Evolutionary conservation across 106 monocot species (phyloP), one percentile per base, ranked within the genome.

Genomic region (Platanthera guangdongensis): DNA sequence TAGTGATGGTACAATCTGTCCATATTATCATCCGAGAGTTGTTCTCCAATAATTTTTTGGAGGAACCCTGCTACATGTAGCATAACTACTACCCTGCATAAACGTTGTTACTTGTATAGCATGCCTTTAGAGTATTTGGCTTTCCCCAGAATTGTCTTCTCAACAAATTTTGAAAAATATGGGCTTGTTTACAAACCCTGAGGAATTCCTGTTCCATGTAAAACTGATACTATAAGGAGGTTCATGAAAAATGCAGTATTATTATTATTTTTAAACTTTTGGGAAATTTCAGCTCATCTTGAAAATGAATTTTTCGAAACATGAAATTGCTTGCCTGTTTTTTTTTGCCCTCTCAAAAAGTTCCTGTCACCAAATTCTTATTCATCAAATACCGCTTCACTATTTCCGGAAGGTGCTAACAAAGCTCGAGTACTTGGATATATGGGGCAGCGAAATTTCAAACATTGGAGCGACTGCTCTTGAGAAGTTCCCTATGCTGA

Each of bases 401-500:
- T 72, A 6, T 82, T 28, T 88, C 10, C 21, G 81, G 39, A 50
- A 92, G 97, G 81, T 78, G 48, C 75, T 97, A 77, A 89, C 86
- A 81, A 74, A 76, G 47, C 86, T 97, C 9, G 89, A 93, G 73
- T 72, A 88, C 73, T 82, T 97, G 84, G 91, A 94, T 80, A 21
- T 94, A 79, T 94, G 97, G 97, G 97, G 94, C 47, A 89, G 91
- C 78, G 72, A 83, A 75, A 82, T 94, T 80, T 83, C 97, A 14
- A 78, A 92, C 32, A 25, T 74, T 52, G 91, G 94, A 80, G 89
- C 86, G 77, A 14, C 47, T 75, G 11, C 77, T 19, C 83, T 97
- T 52, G 68, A 80, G 74, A 62, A 47, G n/a, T 92, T 97, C 59
- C 82, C 93, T 11, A 81, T 47, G 57, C 81, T 97, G 82, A 82